Percentiles rank a stretch among this genome's conserved stretches.
Evolutionary conservation across 768 basidiomycete genomes (phyloP).

Genomic region (Serendipita indica): DNA sequence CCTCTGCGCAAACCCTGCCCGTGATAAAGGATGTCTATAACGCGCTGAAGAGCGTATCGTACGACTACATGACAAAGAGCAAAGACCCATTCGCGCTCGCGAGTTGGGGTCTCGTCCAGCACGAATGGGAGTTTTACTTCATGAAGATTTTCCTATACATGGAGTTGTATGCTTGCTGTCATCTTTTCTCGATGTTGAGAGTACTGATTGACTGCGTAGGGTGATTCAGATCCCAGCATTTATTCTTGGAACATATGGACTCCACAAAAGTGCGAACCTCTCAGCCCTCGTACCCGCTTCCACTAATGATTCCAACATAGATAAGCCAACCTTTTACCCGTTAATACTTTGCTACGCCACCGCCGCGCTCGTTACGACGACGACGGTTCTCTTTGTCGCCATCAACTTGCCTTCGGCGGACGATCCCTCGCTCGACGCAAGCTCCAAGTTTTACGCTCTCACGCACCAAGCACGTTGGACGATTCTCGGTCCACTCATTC

Average conservation of each 20-base stretch:
- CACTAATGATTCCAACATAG: neutral
- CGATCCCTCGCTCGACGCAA: neutral
- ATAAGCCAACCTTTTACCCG: neutral
- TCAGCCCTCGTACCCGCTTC: neutral
- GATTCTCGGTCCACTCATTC: neutral
- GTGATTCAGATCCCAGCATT: neutral
- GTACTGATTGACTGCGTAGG: neutral
- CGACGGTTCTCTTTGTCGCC: neutral
- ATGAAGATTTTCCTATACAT: neutral
- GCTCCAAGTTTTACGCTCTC: constrained; percentile 1
- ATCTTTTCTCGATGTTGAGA: neutral
- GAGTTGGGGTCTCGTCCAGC: neutral
- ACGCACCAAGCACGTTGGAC: neutral
- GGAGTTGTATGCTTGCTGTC: neutral
- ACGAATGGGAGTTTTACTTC: neutral
- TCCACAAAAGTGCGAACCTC: neutral
- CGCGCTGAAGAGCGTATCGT: neutral
- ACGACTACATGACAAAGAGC: neutral
- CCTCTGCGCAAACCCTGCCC: neutral
- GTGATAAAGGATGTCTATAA: neutral
- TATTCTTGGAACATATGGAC: neutral
- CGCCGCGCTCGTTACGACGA: constrained; percentile 2
- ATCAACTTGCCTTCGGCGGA: neutral
- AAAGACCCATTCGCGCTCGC: constrained; percentile 5
- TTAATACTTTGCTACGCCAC: neutral